These are phyloP conservation scores for Chloranthus sessilifolius DNA, from an alignment of 164 flowering plant species.

Conservation along the genomic window DNA sequence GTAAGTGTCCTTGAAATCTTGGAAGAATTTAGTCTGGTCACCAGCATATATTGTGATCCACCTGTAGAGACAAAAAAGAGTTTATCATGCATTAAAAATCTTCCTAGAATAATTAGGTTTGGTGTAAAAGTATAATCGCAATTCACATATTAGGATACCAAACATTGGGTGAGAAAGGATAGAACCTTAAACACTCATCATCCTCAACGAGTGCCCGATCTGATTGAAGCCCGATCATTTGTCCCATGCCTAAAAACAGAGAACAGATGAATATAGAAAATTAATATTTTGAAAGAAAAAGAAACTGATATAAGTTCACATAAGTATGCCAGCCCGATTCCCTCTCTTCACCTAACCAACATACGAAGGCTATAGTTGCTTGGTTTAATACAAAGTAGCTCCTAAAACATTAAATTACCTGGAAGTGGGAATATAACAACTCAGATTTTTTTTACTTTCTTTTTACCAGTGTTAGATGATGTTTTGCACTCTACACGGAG, in stretches of 20 bases:
- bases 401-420: too few relatives aligned
- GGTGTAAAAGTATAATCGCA: neutral
- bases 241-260: conserved; percentile 73
- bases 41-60: conserved; percentile 76
- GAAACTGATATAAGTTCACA: too few relatives aligned
- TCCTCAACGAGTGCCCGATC: conserved; percentile 82
- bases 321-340: too few relatives aligned
- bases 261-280: too few relatives aligned
- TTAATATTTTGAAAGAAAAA: too few relatives aligned
- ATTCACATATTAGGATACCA: neutral
- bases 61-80: conserved; percentile 30
- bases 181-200: conserved; percentile 82
- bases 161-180: neutral
- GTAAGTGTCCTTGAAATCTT: conserved; percentile 72
- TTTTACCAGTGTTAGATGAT: too few relatives aligned
- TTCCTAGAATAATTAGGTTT: neutral
- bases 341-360: too few relatives aligned
- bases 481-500: too few relatives aligned
- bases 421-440: too few relatives aligned
- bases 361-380: too few relatives aligned
- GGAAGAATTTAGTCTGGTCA: conserved; percentile 58
- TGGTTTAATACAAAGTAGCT: too few relatives aligned
- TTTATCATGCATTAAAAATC: conserved; percentile 1
- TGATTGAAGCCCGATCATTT: conserved; percentile 94
- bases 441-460: too few relatives aligned